Conservation (phyloP, 2,329 filamentous ascomycete species). For the Cladosporium sp. region DNA sequence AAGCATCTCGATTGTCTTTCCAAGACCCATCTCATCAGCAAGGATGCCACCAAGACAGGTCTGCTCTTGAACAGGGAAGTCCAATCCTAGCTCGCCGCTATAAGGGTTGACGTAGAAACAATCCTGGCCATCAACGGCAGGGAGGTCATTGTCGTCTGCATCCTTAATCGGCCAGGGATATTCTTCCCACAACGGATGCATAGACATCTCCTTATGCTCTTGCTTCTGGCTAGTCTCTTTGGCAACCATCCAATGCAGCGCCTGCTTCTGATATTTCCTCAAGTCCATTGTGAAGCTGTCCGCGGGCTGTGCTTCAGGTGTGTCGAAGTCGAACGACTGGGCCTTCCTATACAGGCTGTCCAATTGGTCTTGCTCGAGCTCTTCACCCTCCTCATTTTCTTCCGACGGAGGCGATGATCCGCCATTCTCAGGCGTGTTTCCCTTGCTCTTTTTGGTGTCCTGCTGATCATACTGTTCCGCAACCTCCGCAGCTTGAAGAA, state of each 20-base stretch:
- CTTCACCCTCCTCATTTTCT: constrained; percentile 66
- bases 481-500: constrained; percentile 81
- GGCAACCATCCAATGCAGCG: constrained; percentile 89
- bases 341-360: constrained; percentile 93
- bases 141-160: constrained; percentile 71
- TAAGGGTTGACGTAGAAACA: constrained; percentile 96
- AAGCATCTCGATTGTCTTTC: constrained; percentile 98
- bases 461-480: constrained; percentile 63
- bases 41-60: constrained; percentile 89
- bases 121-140: constrained; percentile 56
- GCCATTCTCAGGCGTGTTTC: constrained; percentile 32
- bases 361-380: constrained; percentile 91
- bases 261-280: constrained; percentile 91
- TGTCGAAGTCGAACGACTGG: constrained; percentile 92
- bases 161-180: constrained; percentile 86
- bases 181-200: constrained; percentile 97
- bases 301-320: constrained; percentile 77
- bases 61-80: constrained; percentile 90
- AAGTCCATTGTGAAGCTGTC: constrained; percentile 75
- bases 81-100: constrained; percentile 83
- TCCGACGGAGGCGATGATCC: constrained; percentile 53
- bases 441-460: constrained; percentile 49
- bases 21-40: constrained; percentile 95
- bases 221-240: constrained; percentile 79
- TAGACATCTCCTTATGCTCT: constrained; percentile 64